These are phyloP conservation scores for Hypomyces perniciosus DNA, from an alignment of 2,329 filamentous ascomycete genomes.

Conservation along the genomic window DNA sequence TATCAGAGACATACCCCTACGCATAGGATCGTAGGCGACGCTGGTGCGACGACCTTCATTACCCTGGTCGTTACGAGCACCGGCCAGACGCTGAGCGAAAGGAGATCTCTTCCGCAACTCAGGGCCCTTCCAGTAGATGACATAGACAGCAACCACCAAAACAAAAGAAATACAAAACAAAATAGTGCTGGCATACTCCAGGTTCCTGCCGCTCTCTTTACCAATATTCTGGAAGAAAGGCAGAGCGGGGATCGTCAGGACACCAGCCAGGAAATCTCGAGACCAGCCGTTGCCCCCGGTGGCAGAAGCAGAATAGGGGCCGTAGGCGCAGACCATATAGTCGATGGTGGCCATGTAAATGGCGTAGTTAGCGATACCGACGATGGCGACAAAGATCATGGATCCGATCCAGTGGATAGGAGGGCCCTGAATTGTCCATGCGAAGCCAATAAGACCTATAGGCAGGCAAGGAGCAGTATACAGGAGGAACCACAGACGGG, in stretches of 20 bases:
- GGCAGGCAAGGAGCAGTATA: slow-evolving; percentile 56
- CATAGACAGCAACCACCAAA: slow-evolving; percentile 57
- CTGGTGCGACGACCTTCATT: slow-evolving; percentile 26
- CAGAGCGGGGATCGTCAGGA: slow-evolving; percentile 61
- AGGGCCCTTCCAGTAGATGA: slow-evolving; percentile 62
- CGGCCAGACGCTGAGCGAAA: slow-evolving; percentile 58
- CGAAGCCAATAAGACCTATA: slow-evolving; percentile 65
- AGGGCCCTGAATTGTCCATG: slow-evolving; percentile 60
- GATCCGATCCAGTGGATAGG: slow-evolving; percentile 62
- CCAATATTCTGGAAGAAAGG: slow-evolving; percentile 58
- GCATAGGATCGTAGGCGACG: slow-evolving; percentile 19
- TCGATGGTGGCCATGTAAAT: slow-evolving; percentile 75
- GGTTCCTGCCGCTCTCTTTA: slow-evolving; percentile 38
- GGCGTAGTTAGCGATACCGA: slow-evolving; percentile 67
- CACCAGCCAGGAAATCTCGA: slow-evolving; percentile 66
- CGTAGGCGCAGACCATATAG: slow-evolving; percentile 72
- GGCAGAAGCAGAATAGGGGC: slow-evolving; percentile 65
- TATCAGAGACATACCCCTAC: slow-evolving; percentile 23
- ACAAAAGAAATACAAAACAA: slow-evolving; percentile 56
- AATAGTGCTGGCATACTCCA: slow-evolving; percentile 58
- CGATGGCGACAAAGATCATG: slow-evolving; percentile 57
- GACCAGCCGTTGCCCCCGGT: slow-evolving; percentile 72
- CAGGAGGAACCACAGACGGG: slow-evolving; percentile 58
- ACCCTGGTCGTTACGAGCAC: slow-evolving; percentile 28
- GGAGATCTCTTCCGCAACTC: slow-evolving; percentile 53